Evolutionary conservation across 805 yeast species (phyloP), one percentile per base, ranked within the genome.

Genomic region (Lachancea nothofagi): DNA sequence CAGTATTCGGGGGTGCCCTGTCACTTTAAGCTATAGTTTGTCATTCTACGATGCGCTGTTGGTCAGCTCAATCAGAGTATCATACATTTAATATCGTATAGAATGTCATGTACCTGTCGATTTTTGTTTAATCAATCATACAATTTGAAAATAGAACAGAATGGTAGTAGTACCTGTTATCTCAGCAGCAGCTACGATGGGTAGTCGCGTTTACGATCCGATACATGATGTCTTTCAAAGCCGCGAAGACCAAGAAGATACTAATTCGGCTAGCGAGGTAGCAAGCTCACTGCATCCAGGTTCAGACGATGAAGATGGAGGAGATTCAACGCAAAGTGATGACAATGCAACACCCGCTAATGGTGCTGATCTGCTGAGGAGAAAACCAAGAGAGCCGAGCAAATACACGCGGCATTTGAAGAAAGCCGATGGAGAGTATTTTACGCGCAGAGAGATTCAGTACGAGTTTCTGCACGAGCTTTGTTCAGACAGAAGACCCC

Each of bases 341-440:
- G 54, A 53, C 17, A 43, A 49, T 24, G 38, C 38, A 2, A 22
- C 33, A 6, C 37, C 41, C 14, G 10, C 27, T 14, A 22, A 29
- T 21, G 25, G 27, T 21, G 31, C 27, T 5, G 37, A 21, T 14
- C 42, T 44, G 12, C 36, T 28, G 26, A 51, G 37, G 33, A 43
- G 47, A 40, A 52, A 43, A 34, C 36, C 43, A 40, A 46, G 50
- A 33, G 57, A 52, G 29, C 53, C 54, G 8, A 52, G 55, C 34
- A 48, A 50, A 37, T 53, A 52, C 31, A 43, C 46, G 28, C 49
- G 84, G 32, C 88, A 81, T 59, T 61, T 90, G 50, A 90, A 90
- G 62, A 90, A 89, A 56, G 71, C 78, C 14, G 97, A 90, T 55
- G 96, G 97, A 5, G 94, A 84, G 53, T 95, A 95, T 15, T 78